A percentile compares a stretch with the other conserved stretches of the same genome.
These are phyloP conservation scores for Exophiala spinifera DNA, from an alignment of 2,329 filamentous ascomycete genomes.

Conservation along the genomic window DNA sequence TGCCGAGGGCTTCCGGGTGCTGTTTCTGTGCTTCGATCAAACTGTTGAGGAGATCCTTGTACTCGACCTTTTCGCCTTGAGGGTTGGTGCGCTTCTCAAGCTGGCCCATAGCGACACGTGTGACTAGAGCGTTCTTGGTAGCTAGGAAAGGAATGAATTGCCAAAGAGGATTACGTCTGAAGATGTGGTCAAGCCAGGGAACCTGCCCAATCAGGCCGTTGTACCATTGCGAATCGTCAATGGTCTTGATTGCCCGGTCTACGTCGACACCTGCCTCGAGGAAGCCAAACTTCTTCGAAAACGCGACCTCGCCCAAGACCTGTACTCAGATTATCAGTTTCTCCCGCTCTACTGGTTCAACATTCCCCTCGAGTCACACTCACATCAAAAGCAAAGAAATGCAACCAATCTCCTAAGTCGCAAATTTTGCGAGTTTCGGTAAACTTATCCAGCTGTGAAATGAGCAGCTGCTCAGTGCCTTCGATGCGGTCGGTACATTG, in stretches of 20 bases:
- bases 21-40: constrained; percentile 54
- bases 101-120: constrained; percentile 45
- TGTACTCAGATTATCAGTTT: constrained; percentile 13
- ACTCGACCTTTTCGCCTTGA: constrained; percentile 39
- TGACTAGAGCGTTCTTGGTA: constrained; percentile 49
- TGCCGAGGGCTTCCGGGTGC: constrained; percentile 47
- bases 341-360: neutral
- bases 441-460: constrained; percentile 43
- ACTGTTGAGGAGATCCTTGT: constrained; percentile 52
- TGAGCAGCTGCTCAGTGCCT: constrained; percentile 44
- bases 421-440: constrained; percentile 36
- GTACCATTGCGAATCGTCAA: constrained; percentile 43
- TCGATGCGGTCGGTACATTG: constrained; percentile 31
- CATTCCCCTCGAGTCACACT: constrained; percentile 1
- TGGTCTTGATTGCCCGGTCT: constrained; percentile 51
- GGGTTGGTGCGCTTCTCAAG: constrained; percentile 43
- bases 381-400: constrained; percentile 40
- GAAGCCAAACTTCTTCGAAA: constrained; percentile 51
- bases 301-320: constrained; percentile 39
- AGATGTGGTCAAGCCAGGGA: constrained; percentile 47
- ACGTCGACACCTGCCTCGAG: constrained; percentile 50
- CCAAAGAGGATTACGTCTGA: constrained; percentile 52
- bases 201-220: constrained; percentile 33
- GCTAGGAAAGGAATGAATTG: constrained; percentile 44
- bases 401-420: constrained; percentile 46